Evolutionary conservation across 2,329 filamentous ascomycete species (phyloP).

Genomic region (Fusarium liriodendri): DNA sequence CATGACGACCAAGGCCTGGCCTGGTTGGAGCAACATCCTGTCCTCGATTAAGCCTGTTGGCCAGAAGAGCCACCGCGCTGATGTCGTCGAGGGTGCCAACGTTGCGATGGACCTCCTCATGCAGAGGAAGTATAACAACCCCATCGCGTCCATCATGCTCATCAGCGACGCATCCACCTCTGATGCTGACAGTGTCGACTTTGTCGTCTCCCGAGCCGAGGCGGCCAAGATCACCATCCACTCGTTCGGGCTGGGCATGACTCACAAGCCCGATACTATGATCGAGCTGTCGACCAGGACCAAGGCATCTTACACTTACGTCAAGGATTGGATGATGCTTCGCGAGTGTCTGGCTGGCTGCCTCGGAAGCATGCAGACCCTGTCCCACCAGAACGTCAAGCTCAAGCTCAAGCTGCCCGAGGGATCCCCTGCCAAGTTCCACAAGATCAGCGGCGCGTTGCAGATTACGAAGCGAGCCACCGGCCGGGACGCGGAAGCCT

Average conservation of each 20-base stretch:
- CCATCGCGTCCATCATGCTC: constrained; percentile 92
- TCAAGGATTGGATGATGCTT: constrained; percentile 99
- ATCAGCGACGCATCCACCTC: constrained; percentile 98
- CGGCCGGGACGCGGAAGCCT: constrained; percentile 92
- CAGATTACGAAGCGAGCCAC: constrained; percentile 97
- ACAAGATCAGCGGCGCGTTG: constrained; percentile 96
- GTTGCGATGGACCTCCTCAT: constrained; percentile 98
- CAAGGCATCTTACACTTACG: constrained; percentile 97
- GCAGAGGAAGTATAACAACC: constrained; percentile 96
- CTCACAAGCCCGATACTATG: constrained; percentile 98
- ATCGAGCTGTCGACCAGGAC: constrained; percentile 95
- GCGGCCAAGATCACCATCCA: constrained; percentile 98
- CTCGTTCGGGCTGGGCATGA: constrained; percentile 95
- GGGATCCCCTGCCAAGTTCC: constrained; percentile 96
- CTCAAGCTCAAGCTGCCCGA: constrained; percentile 93
- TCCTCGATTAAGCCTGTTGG: constrained; percentile 91
- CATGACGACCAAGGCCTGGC: constrained; percentile 97
- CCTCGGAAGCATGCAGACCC: constrained; percentile 88
- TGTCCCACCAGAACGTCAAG: constrained; percentile 98
- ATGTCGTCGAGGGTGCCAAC: constrained; percentile 97
- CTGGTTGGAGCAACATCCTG: constrained; percentile 88
- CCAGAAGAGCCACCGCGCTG: constrained; percentile 94
- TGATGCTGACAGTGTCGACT: constrained; percentile 95
- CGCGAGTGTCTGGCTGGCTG: constrained; percentile 95
- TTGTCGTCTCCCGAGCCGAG: constrained; percentile 95